Percentiles rank a stretch among this genome's conserved stretches.
Evolutionary conservation across 2,329 filamentous ascomycete species (phyloP).

Genomic region (Ophiocordyceps australis): DNA sequence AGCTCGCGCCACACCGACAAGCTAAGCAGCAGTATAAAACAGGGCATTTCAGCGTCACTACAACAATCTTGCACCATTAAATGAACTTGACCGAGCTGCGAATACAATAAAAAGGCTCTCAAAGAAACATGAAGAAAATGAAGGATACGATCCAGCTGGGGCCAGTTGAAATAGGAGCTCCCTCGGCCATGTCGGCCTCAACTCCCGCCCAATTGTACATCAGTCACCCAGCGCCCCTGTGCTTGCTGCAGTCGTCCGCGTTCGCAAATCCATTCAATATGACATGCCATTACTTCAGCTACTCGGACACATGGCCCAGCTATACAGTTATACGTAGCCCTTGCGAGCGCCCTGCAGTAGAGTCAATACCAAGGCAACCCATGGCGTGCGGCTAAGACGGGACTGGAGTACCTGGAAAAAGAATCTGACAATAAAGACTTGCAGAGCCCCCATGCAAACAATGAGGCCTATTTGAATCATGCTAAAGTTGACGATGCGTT

Average conservation of each 20-base stretch:
- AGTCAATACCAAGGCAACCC: conserved; percentile 3
- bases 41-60: no score
- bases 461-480: conserved; percentile 85
- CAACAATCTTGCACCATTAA: no score
- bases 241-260: no score
- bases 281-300: neutral
- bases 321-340: conserved; percentile 43
- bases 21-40: no score
- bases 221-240: no score
- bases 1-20: no score
- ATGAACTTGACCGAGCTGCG: no score
- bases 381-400: neutral
- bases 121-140: no score
- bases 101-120: no score
- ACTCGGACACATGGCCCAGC: neutral
- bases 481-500: conserved; percentile 92
- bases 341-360: conserved; percentile 41
- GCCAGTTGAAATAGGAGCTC: no score
- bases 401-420: conserved; percentile 66
- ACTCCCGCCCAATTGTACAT: neutral
- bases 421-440: conserved; percentile 95
- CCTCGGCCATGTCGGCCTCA: no score
- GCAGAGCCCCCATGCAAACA: conserved; percentile 83
- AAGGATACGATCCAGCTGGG: no score
- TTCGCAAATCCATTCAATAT: neutral